phyloP scores from a whole-genome alignment of 805 yeast genomes.

The Kuraishia floccosa region DNA sequence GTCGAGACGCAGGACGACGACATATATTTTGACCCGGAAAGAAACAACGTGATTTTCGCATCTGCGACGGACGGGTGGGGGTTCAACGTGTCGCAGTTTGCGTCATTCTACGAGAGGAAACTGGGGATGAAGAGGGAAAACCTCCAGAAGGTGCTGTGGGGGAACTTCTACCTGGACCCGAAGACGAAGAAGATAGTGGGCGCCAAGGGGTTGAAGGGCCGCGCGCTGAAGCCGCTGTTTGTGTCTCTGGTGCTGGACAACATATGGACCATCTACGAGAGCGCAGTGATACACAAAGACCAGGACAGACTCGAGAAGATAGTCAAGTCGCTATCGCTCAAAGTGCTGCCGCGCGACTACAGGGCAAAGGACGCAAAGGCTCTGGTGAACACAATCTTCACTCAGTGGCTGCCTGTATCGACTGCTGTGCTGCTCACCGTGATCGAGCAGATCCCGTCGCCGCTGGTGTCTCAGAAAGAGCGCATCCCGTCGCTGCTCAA shows the following conservation, averaged over 20 bases:
- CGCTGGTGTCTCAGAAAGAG: conserved; percentile 58
- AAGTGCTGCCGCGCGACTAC: conserved; percentile 63
- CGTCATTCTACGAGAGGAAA: conserved; percentile 75
- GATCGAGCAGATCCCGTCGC: conserved; percentile 79
- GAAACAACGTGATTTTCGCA: conserved; percentile 84
- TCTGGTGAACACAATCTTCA: conserved; percentile 55
- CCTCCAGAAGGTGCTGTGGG: conserved; percentile 87
- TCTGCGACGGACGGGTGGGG: conserved; percentile 98
- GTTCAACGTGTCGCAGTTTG: conserved; percentile 79
- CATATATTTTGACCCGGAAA: conserved; percentile 77
- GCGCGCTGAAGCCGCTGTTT: conserved; percentile 65
- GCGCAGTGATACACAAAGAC: conserved; percentile 53
- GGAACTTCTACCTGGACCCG: conserved; percentile 83
- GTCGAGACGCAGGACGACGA: conserved; percentile 73
- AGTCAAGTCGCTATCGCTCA: conserved; percentile 55
- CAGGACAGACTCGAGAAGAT: conserved; percentile 67
- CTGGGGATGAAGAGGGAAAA: conserved; percentile 75
- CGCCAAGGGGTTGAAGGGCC: conserved; percentile 50
- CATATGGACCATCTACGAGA: conserved; percentile 84
- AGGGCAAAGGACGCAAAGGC: conserved; percentile 66
- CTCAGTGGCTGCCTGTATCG: conserved; percentile 93
- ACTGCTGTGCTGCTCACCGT: conserved; percentile 78
- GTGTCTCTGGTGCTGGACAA: conserved; percentile 80
- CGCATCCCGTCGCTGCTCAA: conserved; percentile 61
- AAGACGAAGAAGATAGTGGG: conserved; percentile 77